A percentile compares a stretch with the other conserved stretches of the same genome.
These are phyloP conservation scores for Fraxinus platypoda DNA, from an alignment of 305 asterid species.

Conservation along the genomic window DNA sequence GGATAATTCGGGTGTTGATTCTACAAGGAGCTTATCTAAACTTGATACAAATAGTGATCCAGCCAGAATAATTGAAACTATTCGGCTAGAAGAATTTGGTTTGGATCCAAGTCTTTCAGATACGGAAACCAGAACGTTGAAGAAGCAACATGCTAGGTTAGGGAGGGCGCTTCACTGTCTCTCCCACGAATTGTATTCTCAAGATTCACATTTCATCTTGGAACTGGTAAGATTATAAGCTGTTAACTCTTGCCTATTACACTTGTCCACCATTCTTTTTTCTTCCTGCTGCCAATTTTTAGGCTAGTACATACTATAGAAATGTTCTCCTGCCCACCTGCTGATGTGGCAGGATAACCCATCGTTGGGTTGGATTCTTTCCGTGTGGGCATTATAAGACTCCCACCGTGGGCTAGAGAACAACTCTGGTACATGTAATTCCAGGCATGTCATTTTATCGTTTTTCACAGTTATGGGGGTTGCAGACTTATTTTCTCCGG, in stretches of 20 bases:
- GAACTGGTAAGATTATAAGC: conserved; percentile 61
- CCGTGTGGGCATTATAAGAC: no score
- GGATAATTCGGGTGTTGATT: conserved; percentile 26
- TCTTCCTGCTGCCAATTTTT: background rate
- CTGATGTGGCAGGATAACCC: no score
- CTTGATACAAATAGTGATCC: conserved; percentile 41
- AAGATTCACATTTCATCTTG: conserved; percentile 93
- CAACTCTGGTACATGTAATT: no score
- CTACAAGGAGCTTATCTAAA: conserved; percentile 13
- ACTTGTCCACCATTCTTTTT: background rate
- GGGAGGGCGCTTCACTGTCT: conserved; percentile 99
- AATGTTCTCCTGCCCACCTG: no score
- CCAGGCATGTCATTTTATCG: background rate
- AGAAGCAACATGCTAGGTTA: conserved; percentile 95
- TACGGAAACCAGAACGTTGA: conserved; percentile 62
- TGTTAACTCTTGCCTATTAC: background rate
- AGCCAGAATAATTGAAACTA: conserved; percentile 57
- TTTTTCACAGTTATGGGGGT: background rate
- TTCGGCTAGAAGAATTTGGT: conserved; percentile 89
- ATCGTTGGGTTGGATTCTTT: no score
- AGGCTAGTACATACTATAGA: no score
- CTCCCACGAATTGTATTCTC: conserved; percentile 92
- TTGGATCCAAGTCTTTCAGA: conserved; percentile 58
- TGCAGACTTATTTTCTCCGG: background rate
- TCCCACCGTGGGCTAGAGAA: no score